A percentile compares a stretch with the other conserved stretches of the same genome.
Evolutionary conservation across 495 filamentous ascomycete species (phyloP).

Genomic region (Hyaloscypha finlandica): DNA sequence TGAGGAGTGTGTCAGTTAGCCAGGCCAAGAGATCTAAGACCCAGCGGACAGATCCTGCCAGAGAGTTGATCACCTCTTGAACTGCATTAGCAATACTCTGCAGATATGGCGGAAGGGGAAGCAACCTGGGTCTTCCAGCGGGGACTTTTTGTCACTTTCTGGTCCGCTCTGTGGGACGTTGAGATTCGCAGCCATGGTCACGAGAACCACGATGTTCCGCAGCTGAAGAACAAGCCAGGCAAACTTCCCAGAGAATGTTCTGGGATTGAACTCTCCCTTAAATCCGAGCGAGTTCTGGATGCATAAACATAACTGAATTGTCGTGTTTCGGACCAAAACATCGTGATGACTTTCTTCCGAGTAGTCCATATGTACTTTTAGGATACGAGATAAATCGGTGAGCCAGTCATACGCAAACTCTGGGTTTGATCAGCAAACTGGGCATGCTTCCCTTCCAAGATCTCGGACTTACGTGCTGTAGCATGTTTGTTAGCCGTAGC

Average conservation of each 20-base stretch:
- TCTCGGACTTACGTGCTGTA: conserved; percentile 38
- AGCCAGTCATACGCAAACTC: conserved; percentile 57
- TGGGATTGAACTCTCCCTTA: conserved; percentile 56
- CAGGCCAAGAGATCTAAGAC: conserved; percentile 67
- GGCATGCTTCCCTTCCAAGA: background rate
- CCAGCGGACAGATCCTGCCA: conserved; percentile 64
- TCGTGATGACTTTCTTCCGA: conserved; percentile 68
- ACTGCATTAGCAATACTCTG: conserved; percentile 27
- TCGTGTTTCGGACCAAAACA: conserved; percentile 65
- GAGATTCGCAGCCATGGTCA: conserved; percentile 59
- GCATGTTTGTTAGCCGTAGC: conserved; percentile 59
- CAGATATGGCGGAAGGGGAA: conserved; percentile 8
- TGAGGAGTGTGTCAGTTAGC: conserved; percentile 60
- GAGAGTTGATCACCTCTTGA: conserved; percentile 52
- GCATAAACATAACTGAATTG: conserved; percentile 69
- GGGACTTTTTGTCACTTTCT: conserved; percentile 46
- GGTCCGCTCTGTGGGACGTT: conserved; percentile 41
- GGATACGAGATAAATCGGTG: conserved; percentile 63
- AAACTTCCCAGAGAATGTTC: conserved; percentile 65
- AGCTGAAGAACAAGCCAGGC: conserved; percentile 74
- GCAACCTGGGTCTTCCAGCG: conserved; percentile 60
- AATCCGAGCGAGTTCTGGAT: conserved; percentile 70
- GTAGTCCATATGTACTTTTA: conserved; percentile 70
- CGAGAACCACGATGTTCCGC: conserved; percentile 66
- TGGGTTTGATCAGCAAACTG: conserved; percentile 41